Evolutionary conservation across 345 rosid species (phyloP).

Genomic region (Passiflora organensis): DNA sequence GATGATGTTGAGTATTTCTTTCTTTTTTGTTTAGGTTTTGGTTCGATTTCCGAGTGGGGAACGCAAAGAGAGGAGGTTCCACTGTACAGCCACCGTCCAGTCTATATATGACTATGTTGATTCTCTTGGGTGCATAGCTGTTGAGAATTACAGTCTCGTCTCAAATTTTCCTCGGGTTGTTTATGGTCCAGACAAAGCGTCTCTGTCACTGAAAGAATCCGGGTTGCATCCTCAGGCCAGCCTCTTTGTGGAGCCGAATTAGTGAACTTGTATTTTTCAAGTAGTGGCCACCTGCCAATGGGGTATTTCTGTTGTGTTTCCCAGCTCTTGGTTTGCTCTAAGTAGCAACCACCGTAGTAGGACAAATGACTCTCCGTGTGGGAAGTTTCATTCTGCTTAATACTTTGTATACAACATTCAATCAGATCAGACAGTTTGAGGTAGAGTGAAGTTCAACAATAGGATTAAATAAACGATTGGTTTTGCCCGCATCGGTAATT

Average conservation of each 20-base stretch:
- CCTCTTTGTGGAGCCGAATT: slow-evolving; percentile 86
- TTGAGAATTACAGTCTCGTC: slow-evolving; percentile 68
- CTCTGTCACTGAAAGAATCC: slow-evolving; percentile 64
- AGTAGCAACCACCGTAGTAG: too few relatives aligned
- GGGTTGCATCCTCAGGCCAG: slow-evolving; percentile 99
- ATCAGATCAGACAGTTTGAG: too few relatives aligned
- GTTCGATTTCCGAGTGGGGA: slow-evolving; percentile 90
- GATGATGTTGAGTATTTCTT: not conserved
- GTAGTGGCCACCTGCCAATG: too few relatives aligned
- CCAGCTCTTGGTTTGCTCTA: too few relatives aligned
- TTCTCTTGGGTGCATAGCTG: slow-evolving; percentile 75
- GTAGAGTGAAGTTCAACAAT: too few relatives aligned
- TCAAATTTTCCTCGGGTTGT: slow-evolving; percentile 91
- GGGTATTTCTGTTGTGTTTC: too few relatives aligned
- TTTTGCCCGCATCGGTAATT: too few relatives aligned
- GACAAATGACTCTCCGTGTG: too few relatives aligned
- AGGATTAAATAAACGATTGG: too few relatives aligned
- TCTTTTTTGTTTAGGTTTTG: slow-evolving; percentile 46
- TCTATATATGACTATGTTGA: slow-evolving; percentile 80
- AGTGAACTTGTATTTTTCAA: too few relatives aligned
- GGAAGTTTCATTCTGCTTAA: too few relatives aligned
- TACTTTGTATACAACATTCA: too few relatives aligned
- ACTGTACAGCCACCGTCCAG: slow-evolving; percentile 50
- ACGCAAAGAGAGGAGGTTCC: slow-evolving; percentile 90
- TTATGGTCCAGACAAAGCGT: slow-evolving; percentile 57